Percentiles rank a stretch among this genome's conserved stretches.
Conservation (phyloP, 345 rosid species). For the Salix purpurea region DNA sequence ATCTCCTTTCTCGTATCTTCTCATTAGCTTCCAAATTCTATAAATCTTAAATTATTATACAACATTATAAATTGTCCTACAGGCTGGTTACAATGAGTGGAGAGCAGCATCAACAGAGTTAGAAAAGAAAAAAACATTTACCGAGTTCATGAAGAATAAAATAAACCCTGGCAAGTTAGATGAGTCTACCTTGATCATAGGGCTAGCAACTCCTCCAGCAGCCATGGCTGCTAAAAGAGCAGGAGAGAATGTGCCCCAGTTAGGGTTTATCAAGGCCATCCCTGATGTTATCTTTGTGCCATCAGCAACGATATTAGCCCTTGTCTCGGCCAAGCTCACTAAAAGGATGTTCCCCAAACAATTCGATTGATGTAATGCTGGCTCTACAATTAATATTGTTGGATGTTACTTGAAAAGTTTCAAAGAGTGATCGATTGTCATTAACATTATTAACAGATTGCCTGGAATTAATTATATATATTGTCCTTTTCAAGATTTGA, state of each 20-base stretch:
- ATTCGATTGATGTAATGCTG: background rate
- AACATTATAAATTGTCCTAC: background rate
- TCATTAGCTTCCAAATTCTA: background rate
- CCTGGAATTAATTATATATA: background rate
- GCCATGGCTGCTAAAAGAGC: slow-evolving; percentile 89
- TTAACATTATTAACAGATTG: background rate
- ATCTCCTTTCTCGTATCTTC: background rate
- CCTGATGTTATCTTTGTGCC: slow-evolving; percentile 90
- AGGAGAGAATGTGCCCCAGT: slow-evolving; percentile 72
- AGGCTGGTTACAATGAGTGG: slow-evolving; percentile 51
- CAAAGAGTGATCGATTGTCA: too few relatives aligned
- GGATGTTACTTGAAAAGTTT: background rate
- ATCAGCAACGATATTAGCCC: slow-evolving; percentile 47
- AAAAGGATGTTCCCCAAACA: slow-evolving; percentile 33
- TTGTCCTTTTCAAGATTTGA: too few relatives aligned
- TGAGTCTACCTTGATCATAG: slow-evolving; percentile 48
- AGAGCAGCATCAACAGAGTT: slow-evolving; percentile 6
- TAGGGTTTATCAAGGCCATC: slow-evolving; percentile 48
- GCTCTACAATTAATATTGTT: too few relatives aligned
- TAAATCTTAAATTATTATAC: background rate
- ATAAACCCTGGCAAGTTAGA: slow-evolving; percentile 56
- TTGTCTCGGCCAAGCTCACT: slow-evolving; percentile 65
- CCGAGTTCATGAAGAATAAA: slow-evolving; percentile 35
- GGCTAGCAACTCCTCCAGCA: slow-evolving; percentile 67
- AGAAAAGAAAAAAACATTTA: slow-evolving; percentile 38